Base-by-base conservation (phyloP, 139 green algal species). In the Micractinium sp. region DNA sequence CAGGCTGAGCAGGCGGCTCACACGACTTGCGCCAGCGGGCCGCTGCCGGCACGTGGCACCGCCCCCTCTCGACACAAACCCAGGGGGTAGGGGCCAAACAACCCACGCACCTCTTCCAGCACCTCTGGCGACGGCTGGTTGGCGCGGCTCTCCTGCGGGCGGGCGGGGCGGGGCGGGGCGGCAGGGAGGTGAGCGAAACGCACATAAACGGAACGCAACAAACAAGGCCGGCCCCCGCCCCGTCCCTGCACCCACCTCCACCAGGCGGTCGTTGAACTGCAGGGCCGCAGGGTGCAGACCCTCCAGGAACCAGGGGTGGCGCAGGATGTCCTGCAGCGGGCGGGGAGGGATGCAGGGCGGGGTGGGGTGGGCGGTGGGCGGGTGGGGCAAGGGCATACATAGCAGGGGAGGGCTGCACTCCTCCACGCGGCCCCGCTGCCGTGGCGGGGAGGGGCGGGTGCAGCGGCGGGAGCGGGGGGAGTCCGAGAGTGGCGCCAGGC, bases 271-370 rank as follows among this genome's bases (percentile, higher is more conserved):
- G 86, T 92, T 92, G 82, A 91, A 92, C 18, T 19, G 33, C n/a
- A 92, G 69, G 19, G 81, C 87, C 15, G 80, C 86, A 15, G 85
- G 90, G 25, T 81, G 67, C 66, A 92, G 95, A 33, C 36, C 71
- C 73, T 71, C 96, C 41, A 90, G 78, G 92, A 97, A 99, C 96
- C 96, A 99, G n/a, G 95, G 93, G 85, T 98, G 95, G 38, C 83
- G 2, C 82, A 92, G 73, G 78, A 98, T 95, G 81, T 96, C 92
- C 29, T 84, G 71, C n/a, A 78, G n/a, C 31, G 47, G 47, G 47
- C 47, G 9, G 47, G 47, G 47, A 56, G 47, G 47, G 47, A 9
- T 5, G 47, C n/a, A n/a, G 47, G 9, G 47, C 47, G 47, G 47
- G 47, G 47, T 56, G 47, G 47, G 47, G 9, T 56, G 47, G 7